phyloP scores from a whole-genome alignment of 1,284 basidiomycete species.

The Schizophyllum commune region DNA sequence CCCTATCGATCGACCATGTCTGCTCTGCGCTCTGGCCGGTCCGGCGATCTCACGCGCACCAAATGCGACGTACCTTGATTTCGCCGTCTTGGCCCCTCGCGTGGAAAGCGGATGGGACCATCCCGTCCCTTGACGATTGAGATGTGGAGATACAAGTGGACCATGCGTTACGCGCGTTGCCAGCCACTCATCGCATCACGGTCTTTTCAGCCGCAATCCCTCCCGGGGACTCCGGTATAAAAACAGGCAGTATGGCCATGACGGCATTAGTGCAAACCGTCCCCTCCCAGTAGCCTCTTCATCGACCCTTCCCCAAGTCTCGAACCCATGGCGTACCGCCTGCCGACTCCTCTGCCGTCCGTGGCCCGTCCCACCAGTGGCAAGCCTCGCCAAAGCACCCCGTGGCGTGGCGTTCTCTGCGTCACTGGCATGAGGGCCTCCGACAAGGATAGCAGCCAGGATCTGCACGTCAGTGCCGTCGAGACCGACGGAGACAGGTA shows the following conservation, averaged over 20 bases:
- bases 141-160: background rate
- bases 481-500: constrained; percentile 64
- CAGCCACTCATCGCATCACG: background rate
- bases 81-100: background rate
- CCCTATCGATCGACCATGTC: background rate
- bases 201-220: background rate
- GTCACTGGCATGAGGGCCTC: constrained; percentile 38
- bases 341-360: background rate
- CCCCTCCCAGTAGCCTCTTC: background rate
- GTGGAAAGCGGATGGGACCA: background rate
- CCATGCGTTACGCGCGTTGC: background rate
- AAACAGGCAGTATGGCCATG: background rate
- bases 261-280: background rate
- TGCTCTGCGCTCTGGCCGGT: background rate
- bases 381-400: constrained; percentile 11
- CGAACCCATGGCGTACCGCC: background rate
- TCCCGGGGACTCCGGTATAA: background rate
- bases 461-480: constrained; percentile 50
- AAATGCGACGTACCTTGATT: background rate
- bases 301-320: background rate
- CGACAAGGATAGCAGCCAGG: constrained; percentile 37
- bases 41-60: background rate
- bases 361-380: background rate
- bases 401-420: constrained; percentile 50
- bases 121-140: background rate